Evolutionary conservation across 305 asterid genomes (phyloP).

Genomic region (Salvia sclarea): DNA sequence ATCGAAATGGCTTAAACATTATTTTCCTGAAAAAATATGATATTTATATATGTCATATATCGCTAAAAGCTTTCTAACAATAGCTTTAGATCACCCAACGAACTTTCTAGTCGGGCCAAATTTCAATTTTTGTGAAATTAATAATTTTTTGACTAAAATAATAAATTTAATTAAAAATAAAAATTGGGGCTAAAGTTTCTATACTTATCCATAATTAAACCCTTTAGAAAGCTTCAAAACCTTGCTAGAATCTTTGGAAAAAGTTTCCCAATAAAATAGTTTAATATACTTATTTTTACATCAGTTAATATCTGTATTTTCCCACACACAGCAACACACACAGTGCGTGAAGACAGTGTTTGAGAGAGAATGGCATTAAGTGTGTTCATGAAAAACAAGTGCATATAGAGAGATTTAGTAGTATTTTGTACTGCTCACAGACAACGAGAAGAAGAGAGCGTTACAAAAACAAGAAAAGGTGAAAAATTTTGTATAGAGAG

Average conservation of each 20-base stretch:
- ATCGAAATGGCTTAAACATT: too few relatives aligned
- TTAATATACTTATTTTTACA: neutral
- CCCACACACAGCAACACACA: conserved; percentile 31
- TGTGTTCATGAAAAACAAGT: conserved; percentile 40
- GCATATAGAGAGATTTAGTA: conserved; percentile 26
- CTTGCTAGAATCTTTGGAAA: conserved; percentile 21
- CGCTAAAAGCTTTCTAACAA: too few relatives aligned
- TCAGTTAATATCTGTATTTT: neutral
- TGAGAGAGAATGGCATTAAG: conserved; percentile 33
- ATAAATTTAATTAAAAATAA: too few relatives aligned
- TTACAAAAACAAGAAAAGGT: conserved; percentile 34
- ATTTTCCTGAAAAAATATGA: too few relatives aligned
- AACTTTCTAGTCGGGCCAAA: too few relatives aligned
- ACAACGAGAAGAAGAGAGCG: conserved; percentile 43
- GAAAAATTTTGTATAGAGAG: neutral
- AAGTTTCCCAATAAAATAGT: neutral
- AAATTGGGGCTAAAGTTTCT: neutral
- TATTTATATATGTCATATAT: too few relatives aligned
- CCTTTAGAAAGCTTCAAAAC: neutral
- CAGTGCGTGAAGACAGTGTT: conserved; percentile 34
- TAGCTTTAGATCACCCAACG: too few relatives aligned
- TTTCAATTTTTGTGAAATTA: too few relatives aligned
- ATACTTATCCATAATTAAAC: too few relatives aligned
- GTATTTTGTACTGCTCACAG: conserved; percentile 33
- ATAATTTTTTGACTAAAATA: too few relatives aligned